Evolutionary conservation across 371 early-diverging fungal species (phyloP).

Genomic region (Zychaea mexicana): DNA sequence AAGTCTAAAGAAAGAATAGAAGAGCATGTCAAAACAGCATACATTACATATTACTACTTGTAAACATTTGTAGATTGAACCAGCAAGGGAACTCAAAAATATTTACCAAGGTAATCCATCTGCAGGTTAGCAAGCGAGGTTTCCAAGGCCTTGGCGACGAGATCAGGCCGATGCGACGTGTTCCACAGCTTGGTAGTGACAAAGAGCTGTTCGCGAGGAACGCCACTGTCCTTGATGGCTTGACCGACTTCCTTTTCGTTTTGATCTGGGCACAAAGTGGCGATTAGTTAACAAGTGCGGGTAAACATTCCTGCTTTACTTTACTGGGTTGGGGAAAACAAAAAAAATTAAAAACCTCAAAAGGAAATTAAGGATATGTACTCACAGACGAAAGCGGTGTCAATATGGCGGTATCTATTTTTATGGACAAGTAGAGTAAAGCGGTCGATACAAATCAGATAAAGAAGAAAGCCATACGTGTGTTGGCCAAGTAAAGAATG

Average conservation of each 20-base stretch:
- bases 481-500: not conserved
- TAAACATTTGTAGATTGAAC: no score
- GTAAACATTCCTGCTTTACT: no score
- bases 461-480: not conserved
- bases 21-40: not conserved
- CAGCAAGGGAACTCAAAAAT: no score
- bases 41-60: no score
- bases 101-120: slow-evolving; percentile 55
- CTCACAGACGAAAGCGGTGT: slow-evolving; percentile 56
- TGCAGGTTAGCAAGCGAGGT: slow-evolving; percentile 55
- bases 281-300: no score
- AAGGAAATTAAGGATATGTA: not conserved
- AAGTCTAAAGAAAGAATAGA: slow-evolving; percentile 48
- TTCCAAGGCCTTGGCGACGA: slow-evolving; percentile 51
- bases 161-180: slow-evolving; percentile 45
- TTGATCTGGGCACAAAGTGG: no score
- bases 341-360: no score
- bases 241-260: slow-evolving; percentile 76
- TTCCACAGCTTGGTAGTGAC: slow-evolving; percentile 92
- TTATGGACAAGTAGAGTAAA: not conserved
- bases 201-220: slow-evolving; percentile 74
- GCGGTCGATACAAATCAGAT: not conserved
- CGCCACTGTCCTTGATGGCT: slow-evolving; percentile 54
- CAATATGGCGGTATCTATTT: slow-evolving; percentile 49
- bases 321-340: not conserved